phyloP scores from a whole-genome alignment of 257 asterid species.

The Gentiana macrophylla region DNA sequence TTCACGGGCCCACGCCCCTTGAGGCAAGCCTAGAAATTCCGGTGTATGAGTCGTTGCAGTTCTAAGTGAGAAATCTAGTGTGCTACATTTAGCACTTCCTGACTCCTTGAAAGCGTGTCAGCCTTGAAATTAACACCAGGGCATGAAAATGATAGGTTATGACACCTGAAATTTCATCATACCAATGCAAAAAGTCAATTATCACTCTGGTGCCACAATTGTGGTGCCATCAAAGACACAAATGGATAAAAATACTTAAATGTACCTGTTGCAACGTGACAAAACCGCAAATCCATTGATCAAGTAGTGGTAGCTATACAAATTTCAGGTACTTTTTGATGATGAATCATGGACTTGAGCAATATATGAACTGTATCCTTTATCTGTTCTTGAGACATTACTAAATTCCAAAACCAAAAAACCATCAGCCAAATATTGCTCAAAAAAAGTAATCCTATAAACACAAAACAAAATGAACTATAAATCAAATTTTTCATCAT shows the following conservation, averaged over 20 bases:
- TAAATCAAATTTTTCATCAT: not conserved
- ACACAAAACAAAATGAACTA: not conserved
- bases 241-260: not conserved
- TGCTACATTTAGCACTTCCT: constrained; percentile 74
- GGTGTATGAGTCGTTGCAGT: constrained; percentile 96
- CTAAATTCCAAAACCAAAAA: constrained; percentile 20
- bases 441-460: constrained; percentile 3
- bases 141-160: constrained; percentile 1
- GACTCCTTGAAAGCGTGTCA: constrained; percentile 54
- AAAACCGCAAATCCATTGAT: constrained; percentile 91
- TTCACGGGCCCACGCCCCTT: constrained; percentile 92
- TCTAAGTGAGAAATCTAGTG: constrained; percentile 74
- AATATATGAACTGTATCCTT: constrained; percentile 26
- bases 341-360: constrained; percentile 72
- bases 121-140: constrained; percentile 45
- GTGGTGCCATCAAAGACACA: too few species aligned
- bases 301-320: constrained; percentile 89
- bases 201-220: too few species aligned
- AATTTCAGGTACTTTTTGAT: constrained; percentile 63
- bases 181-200: too few species aligned
- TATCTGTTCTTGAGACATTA: constrained; percentile 33
- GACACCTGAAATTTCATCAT: not conserved
- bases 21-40: constrained; percentile 86
- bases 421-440: not conserved
- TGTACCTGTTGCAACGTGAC: constrained; percentile 84